Evolutionary conservation across 2,329 filamentous ascomycete species (phyloP), one percentile per base, ranked within the genome.

Genomic region (Periconia sp.): DNA sequence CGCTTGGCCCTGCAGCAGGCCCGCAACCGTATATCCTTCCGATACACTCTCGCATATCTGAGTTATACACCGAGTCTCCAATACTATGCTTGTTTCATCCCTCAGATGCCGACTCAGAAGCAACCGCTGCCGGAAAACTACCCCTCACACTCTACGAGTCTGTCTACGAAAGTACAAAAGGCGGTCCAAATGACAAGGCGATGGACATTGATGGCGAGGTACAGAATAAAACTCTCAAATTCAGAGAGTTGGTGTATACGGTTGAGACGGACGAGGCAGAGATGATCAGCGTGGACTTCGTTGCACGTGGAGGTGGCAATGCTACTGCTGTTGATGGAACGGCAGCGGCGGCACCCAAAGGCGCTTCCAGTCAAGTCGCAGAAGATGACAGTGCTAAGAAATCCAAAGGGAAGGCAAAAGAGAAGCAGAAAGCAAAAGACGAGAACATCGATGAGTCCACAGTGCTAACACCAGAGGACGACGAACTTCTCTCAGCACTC

Each of bases 251-350:
- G 8, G 83, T 87, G 2, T 97, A 94, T 69, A 87, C 87, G 0
- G 85, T 97, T 2, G 94, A 97, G 73, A 96, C 92, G 0, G 90
- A 89, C 8, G 92, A 97, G 69, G 92, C 92, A 1, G 94, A 99
- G 71, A 96, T 96, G 91, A 97, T 99, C 54, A 88, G 89, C 56
- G 89, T 99, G 61, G 91, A 96, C 70, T 95, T 92, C 54, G 87
- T 99, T 15, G 92, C 92, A 1, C 85, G 86, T 38, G 89, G 88
- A 26, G 88, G 88, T 33, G 89, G 88, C 34, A 92, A 89, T 61
- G 92, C 91, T 17, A 85, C 87, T 9, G 83, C 83, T 22, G 66
- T 66, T 1, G 64, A 58, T 59, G 72, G 63, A 56, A 66, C 46
- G 59, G 64, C 45, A 4, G 54, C 57, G 5, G 33, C 54, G 40